These are phyloP conservation scores for Rhizophora mangle DNA, from an alignment of 345 rosid genomes.

Conservation along the genomic window DNA sequence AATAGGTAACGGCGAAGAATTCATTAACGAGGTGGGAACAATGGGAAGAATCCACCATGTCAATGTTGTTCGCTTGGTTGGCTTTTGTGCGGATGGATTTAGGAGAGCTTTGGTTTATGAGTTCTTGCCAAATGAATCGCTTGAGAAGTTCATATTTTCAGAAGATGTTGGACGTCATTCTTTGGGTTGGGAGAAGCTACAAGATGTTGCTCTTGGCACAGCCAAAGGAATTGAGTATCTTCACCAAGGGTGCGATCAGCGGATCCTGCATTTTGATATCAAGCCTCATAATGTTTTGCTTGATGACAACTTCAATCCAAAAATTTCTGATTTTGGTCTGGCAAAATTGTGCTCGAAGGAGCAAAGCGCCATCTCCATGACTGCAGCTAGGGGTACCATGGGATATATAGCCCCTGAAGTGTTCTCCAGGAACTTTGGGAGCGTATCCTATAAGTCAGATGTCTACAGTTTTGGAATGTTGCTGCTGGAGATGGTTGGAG, in stretches of 20 bases:
- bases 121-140: constrained; percentile 1
- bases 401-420: constrained; percentile 23
- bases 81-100: neutral
- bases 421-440: constrained; percentile 17
- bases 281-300: constrained; percentile 14
- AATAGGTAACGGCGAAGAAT: no score
- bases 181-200: constrained; percentile 11
- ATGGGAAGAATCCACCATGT: no score
- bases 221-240: constrained; percentile 20
- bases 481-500: constrained; percentile 23
- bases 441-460: constrained; percentile 14
- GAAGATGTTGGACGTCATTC: neutral
- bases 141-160: constrained; percentile 6
- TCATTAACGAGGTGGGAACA: no score
- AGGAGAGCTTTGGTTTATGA: constrained; percentile 9
- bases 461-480: constrained; percentile 21
- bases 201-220: no score
- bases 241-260: constrained; percentile 19
- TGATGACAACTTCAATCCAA: constrained; percentile 19
- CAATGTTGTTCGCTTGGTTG: no score
- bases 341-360: constrained; percentile 12
- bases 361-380: constrained; percentile 9
- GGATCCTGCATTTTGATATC: constrained; percentile 19
- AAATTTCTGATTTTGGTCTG: constrained; percentile 22
- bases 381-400: constrained; percentile 21